Percentiles rank a stretch among this genome's conserved stretches.
These are phyloP conservation scores for Podaxis mareebaensis DNA, from an alignment of 768 basidiomycete species.

Conservation along the genomic window DNA sequence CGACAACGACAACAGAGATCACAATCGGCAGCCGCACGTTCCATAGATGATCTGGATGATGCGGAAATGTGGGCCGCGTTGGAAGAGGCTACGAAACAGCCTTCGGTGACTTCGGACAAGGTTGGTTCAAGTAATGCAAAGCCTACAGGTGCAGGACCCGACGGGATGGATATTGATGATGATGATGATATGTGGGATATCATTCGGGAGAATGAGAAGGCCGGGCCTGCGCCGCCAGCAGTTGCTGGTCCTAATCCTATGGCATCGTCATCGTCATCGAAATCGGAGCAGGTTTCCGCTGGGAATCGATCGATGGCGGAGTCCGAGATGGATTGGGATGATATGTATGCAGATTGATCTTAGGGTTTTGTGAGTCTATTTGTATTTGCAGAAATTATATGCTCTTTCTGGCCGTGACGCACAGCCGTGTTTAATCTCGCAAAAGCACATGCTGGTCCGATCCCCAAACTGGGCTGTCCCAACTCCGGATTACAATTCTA, in stretches of 20 bases:
- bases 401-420: not conserved
- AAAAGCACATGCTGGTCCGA: too few species aligned
- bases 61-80: slow-evolving; percentile 24
- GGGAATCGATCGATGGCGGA: slow-evolving; percentile 31
- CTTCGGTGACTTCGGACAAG: slow-evolving; percentile 25
- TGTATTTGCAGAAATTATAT: slow-evolving; percentile 1
- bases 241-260: slow-evolving; percentile 6
- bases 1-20: not conserved
- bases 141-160: slow-evolving; percentile 29
- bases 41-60: slow-evolving; percentile 28
- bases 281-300: slow-evolving; percentile 6
- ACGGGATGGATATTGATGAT: slow-evolving; percentile 31
- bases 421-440: not conserved
- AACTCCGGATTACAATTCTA: too few species aligned
- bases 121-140: slow-evolving; percentile 7
- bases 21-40: slow-evolving; percentile 17
- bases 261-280: slow-evolving; percentile 11
- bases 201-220: slow-evolving; percentile 53
- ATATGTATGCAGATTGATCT: slow-evolving; percentile 54
- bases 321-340: slow-evolving; percentile 53
- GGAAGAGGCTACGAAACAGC: slow-evolving; percentile 16
- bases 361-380: slow-evolving; percentile 9
- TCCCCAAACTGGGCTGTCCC: not conserved
- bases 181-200: slow-evolving; percentile 80
- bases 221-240: slow-evolving; percentile 21